Conservation (phyloP, 192 early-diverging fungal species). For the Umbelopsis ramanniana region DNA sequence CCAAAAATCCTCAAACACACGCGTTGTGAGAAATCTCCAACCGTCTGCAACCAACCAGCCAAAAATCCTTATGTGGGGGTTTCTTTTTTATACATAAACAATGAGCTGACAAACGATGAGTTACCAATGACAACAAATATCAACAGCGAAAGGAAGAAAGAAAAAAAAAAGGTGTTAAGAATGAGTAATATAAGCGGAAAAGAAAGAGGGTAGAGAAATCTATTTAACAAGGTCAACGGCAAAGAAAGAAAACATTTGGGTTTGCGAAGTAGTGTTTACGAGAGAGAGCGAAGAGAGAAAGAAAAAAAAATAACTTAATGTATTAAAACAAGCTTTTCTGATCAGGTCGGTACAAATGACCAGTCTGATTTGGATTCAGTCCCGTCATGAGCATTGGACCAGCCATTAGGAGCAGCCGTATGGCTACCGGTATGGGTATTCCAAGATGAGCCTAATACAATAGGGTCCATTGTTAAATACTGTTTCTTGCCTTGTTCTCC, state of each 20-base stretch:
- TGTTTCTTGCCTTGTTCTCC: not conserved
- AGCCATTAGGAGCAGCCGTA: not conserved
- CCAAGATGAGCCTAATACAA: constrained; percentile 14
- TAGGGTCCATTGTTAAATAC: not conserved
- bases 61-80: not conserved
- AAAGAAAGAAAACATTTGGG: not conserved
- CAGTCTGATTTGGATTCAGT: constrained; percentile 10
- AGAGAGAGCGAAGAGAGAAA: not conserved
- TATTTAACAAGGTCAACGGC: constrained; percentile 8
- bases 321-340: not conserved
- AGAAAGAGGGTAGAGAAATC: not conserved
- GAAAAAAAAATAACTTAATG: not conserved
- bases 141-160: constrained; percentile 14
- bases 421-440: constrained; percentile 5
- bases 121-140: constrained; percentile 21
- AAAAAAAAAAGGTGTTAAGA: not conserved
- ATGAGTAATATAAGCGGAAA: not conserved
- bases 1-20: not conserved
- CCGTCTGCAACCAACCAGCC: not conserved
- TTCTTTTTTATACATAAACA: constrained; percentile 20
- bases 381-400: constrained; percentile 2
- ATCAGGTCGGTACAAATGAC: constrained; percentile 9
- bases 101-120: constrained; percentile 12
- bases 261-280: not conserved
- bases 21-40: not conserved